These are phyloP conservation scores for Dryadomyces quercus-mongolicae DNA, from an alignment of 2,329 filamentous ascomycete species.

Conservation along the genomic window DNA sequence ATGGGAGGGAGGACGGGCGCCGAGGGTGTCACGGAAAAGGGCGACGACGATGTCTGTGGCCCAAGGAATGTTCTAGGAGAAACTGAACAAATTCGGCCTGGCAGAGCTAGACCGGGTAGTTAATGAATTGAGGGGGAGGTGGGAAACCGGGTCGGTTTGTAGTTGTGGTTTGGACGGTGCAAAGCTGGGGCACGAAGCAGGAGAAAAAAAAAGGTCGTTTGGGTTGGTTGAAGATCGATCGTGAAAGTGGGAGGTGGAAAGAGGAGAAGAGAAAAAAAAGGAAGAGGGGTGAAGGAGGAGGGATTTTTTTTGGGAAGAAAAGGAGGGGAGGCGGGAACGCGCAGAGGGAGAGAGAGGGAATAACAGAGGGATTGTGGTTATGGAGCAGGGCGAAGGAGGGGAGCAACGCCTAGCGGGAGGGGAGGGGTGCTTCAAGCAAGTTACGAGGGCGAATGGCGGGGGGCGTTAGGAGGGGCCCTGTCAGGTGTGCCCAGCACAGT, in stretches of 20 bases:
- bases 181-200: not conserved
- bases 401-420: conserved; percentile 11
- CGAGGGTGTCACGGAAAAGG: not conserved
- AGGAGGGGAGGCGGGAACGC: conserved; percentile 10
- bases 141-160: not conserved
- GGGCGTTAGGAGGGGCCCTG: conserved; percentile 6
- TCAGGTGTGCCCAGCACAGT: not conserved
- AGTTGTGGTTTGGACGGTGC: not conserved
- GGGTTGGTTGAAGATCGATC: not conserved
- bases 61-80: conserved; percentile 3
- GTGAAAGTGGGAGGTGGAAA: conserved; percentile 2
- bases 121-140: not conserved
- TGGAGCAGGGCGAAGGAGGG: conserved; percentile 8
- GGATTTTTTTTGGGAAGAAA: conserved; percentile 12
- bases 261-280: conserved; percentile 12
- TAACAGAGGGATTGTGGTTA: conserved; percentile 7
- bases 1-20: not conserved
- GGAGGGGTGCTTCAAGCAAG: conserved; percentile 8
- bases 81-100: conserved; percentile 1
- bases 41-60: conserved; percentile 6
- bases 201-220: not conserved
- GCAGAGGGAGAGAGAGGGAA: conserved; percentile 9
- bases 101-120: conserved; percentile 6
- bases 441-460: conserved; percentile 14
- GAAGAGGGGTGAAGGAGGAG: conserved; percentile 15